Conservation (phyloP, 1,284 basidiomycete species). For the Leccinum fallax region DNA sequence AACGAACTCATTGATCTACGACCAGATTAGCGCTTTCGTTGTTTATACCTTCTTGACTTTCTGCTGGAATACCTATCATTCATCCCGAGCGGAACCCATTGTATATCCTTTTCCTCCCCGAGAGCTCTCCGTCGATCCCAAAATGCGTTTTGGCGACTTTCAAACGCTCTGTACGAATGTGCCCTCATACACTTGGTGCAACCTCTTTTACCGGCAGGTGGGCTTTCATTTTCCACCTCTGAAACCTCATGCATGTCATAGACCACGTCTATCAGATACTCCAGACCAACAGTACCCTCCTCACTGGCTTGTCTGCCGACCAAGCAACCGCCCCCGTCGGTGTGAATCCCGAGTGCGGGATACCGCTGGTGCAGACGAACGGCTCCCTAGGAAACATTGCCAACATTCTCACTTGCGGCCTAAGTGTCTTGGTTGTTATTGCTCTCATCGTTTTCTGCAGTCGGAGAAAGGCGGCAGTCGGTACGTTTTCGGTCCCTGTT, state of each 20-base stretch:
- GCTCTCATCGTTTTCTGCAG: conserved; percentile 48
- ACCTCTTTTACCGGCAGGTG: conserved; percentile 70
- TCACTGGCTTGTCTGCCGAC: conserved; percentile 44
- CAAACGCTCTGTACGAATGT: conserved; percentile 53
- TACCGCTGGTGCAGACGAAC: conserved; percentile 46
- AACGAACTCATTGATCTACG: conserved; percentile 21
- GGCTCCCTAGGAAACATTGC: conserved; percentile 72
- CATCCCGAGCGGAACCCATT: conserved; percentile 1
- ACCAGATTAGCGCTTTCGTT: conserved; percentile 20
- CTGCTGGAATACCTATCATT: conserved; percentile 17
- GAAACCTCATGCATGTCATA: conserved; percentile 5
- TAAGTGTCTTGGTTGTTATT: conserved; percentile 56
- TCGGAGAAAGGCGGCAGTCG: conserved; percentile 50
- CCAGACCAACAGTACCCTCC: conserved; percentile 34
- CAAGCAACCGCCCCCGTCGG: conserved; percentile 55
- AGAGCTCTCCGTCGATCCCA: neutral
- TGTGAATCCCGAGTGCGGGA: conserved; percentile 59
- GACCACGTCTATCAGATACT: conserved; percentile 36
- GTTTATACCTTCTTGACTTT: conserved; percentile 23
- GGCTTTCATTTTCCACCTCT: conserved; percentile 4
- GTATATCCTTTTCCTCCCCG: neutral
- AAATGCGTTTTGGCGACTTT: conserved; percentile 66
- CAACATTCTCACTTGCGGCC: conserved; percentile 67
- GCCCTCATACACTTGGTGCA: conserved; percentile 72
- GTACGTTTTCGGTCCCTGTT: conserved; percentile 20